Conservation (phyloP, 2,329 filamentous ascomycete species). For the Lasiodiplodia citricola region DNA sequence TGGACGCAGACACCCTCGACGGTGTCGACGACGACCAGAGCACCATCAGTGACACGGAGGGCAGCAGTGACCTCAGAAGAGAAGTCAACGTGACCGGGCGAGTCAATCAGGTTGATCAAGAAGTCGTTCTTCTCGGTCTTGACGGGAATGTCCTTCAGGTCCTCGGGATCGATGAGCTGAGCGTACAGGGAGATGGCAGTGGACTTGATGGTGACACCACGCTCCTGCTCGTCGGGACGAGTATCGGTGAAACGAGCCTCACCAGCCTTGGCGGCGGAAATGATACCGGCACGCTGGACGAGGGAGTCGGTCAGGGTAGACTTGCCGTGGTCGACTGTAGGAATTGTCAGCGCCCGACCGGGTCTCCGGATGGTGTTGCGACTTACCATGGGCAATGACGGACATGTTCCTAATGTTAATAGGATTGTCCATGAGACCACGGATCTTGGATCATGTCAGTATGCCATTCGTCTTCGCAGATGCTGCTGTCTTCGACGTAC, state of each 20-base stretch:
- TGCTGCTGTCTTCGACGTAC: conserved; percentile 50
- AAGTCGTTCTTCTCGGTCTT: conserved; percentile 82
- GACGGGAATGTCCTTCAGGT: conserved; percentile 92
- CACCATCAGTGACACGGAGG: conserved; percentile 99
- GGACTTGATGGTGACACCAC: conserved; percentile 99
- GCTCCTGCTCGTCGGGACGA: conserved; percentile 96
- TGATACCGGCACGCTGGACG: conserved; percentile 98
- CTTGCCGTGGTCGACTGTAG: conserved; percentile 94
- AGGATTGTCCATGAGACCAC: conserved; percentile 78
- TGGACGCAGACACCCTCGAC: conserved; percentile 99
- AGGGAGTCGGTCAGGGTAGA: conserved; percentile 99
- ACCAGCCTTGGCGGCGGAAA: conserved; percentile 96
- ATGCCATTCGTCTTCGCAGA: conserved; percentile 4
- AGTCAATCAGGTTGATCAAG: conserved; percentile 99
- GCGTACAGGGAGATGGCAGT: conserved; percentile 99
- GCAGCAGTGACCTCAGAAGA: conserved; percentile 99
- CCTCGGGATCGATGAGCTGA: conserved; percentile 77
- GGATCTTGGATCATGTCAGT: conserved; percentile 63
- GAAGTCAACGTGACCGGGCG: conserved; percentile 99
- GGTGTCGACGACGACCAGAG: conserved; percentile 99
- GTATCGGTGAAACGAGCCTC: conserved; percentile 97
- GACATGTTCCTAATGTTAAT: conserved; percentile 91
- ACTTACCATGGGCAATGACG: conserved; percentile 94
- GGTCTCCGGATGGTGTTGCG: conserved; percentile 10
- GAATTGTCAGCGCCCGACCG: conserved; percentile 24